These are phyloP conservation scores for Colletotrichum coccodes DNA, from an alignment of 2,329 filamentous ascomycete genomes.

Conservation along the genomic window DNA sequence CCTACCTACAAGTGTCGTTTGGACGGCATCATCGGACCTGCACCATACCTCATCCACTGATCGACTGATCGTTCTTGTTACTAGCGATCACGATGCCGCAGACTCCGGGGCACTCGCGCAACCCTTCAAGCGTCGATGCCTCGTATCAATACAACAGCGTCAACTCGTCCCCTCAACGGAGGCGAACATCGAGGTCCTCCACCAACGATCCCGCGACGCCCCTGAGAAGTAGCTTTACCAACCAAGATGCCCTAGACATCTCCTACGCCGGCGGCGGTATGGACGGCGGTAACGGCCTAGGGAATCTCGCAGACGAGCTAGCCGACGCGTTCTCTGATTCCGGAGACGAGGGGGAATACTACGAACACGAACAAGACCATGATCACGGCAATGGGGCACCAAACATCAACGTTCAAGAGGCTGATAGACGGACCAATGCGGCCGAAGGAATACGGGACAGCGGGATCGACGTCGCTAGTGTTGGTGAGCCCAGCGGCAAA, in stretches of 20 bases:
- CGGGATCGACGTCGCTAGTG: conserved; percentile 51
- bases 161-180: conserved; percentile 55
- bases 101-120: conserved; percentile 69
- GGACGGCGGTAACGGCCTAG: conserved; percentile 67
- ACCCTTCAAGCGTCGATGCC: conserved; percentile 63
- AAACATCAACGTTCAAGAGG: conserved; percentile 38
- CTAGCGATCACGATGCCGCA: conserved; percentile 51
- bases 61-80: neutral
- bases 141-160: conserved; percentile 48
- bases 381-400: conserved; percentile 39
- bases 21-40: neutral
- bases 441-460: conserved; percentile 50
- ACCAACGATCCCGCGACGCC: conserved; percentile 61
- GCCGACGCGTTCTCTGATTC: conserved; percentile 78
- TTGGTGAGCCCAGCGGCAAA: conserved; percentile 35
- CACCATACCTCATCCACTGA: neutral
- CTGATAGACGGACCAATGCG: conserved; percentile 36
- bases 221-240: conserved; percentile 58
- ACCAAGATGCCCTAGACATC: conserved; percentile 59
- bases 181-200: conserved; percentile 62
- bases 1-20: neutral
- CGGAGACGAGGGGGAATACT: conserved; percentile 67
- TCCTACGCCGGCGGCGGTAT: conserved; percentile 55
- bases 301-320: conserved; percentile 84
- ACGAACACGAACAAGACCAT: conserved; percentile 46